Evolutionary conservation across 208 protist species (phyloP), one percentile per base, ranked within the genome.

Genomic region (Trypanosoma avium): DNA sequence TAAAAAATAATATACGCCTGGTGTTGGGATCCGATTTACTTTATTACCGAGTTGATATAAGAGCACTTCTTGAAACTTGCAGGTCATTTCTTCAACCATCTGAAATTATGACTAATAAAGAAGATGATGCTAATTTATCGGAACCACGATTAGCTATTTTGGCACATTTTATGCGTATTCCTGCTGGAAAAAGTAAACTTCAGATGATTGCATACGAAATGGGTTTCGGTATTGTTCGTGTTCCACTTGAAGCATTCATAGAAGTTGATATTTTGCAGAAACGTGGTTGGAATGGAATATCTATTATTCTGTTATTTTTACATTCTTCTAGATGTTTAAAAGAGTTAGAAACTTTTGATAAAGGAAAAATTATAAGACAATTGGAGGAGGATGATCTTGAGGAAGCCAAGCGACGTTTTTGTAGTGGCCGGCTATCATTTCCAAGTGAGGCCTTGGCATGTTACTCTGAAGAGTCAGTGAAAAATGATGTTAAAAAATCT

Each of bases 21-120:
- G 55, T 88, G 10, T 19, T 92, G 17, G 81, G 85, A n/a, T 86
- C 81, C 3, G 85, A 92, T 59, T 54, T 88, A 3, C 40, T 92
- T 27, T 92, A 92, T 61, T 88, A 88, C 67, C 76, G 79, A 17
- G 85, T 86, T 0, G 79, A 92, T 42, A 64, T 92, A 0, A 30
- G 67, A 13, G 45, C 40, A 1, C 69, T 92, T 12, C 70, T 92
- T 33, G 26, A 19, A 35, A 84, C 78, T 4, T 79, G 73, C 32
- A 70, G 69, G 42, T 55, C 24, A 0, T 66, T 80, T 9, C 61
- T 84, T 15, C 33, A 52, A n/a, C 12, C 19, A 3, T 52, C 19
- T 36, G 27, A 35, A 19, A 22, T 22, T 29, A 45, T 46, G 27
- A 52, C 15, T 22, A 58, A 21, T n/a, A 36, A 33, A 30, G 15